Conservation (phyloP, 257 asterid genomes). For the Jacaranda mimosifolia region DNA sequence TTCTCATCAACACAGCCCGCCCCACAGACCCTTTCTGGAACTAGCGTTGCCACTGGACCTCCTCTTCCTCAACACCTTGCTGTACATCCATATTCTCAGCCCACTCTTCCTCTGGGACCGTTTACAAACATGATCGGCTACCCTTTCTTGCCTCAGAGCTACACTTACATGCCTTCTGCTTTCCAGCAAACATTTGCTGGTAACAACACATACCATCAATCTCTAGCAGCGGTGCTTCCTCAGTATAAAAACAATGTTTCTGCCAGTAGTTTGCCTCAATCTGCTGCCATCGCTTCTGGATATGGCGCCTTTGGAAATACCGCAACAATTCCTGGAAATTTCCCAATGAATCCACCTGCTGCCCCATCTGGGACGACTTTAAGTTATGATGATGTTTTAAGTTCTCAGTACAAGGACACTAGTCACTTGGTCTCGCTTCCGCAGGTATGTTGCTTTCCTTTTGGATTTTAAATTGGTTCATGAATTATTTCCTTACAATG, state of each 20-base stretch:
- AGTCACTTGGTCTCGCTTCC: conserved; percentile 80
- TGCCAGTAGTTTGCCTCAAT: conserved; percentile 57
- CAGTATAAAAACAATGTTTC: conserved; percentile 70
- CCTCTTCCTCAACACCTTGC: conserved; percentile 85
- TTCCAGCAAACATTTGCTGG: conserved; percentile 91
- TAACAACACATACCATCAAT: conserved; percentile 77
- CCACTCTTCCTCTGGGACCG: conserved; percentile 80
- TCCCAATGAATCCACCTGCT: conserved; percentile 70
- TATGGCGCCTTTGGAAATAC: conserved; percentile 60
- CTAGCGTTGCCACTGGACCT: conserved; percentile 75
- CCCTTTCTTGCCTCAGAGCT: conserved; percentile 87
- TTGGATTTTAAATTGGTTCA: background rate
- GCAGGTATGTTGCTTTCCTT: conserved; percentile 60
- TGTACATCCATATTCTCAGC: conserved; percentile 87
- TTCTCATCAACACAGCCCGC: conserved; percentile 64
- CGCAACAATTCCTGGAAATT: conserved; percentile 51
- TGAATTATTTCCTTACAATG: background rate
- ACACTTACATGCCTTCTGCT: conserved; percentile 84
- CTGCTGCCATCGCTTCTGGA: conserved; percentile 65
- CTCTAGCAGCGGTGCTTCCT: conserved; percentile 78
- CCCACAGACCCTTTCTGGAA: conserved; percentile 64
- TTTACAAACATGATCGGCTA: conserved; percentile 84
- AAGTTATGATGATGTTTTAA: conserved; percentile 76
- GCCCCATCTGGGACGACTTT: conserved; percentile 75
- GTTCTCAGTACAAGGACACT: conserved; percentile 88